Conservation (phyloP, 805 yeast species). For the Nakazawaea ishiwadae region DNA sequence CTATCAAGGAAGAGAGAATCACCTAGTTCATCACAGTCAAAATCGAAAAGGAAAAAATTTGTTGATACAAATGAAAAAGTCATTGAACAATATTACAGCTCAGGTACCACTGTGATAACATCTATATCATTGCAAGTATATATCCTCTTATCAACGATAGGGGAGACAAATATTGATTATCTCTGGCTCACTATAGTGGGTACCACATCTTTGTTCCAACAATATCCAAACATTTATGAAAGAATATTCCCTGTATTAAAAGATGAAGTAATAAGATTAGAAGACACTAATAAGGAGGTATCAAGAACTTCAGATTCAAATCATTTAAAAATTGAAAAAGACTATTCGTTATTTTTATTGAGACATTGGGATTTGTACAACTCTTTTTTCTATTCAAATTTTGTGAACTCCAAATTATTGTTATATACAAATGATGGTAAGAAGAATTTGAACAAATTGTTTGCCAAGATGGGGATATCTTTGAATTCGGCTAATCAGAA, state of each 20-base stretch:
- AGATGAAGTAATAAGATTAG: constrained; percentile 78
- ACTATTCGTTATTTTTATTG: constrained; percentile 78
- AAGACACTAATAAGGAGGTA: constrained; percentile 30
- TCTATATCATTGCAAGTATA: constrained; percentile 79
- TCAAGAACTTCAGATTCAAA: constrained; percentile 28
- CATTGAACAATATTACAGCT: constrained; percentile 73
- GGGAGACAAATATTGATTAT: constrained; percentile 65
- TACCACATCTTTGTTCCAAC: constrained; percentile 70
- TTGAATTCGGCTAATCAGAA: constrained; percentile 83
- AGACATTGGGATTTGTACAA: constrained; percentile 94
- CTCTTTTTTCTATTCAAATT: constrained; percentile 85
- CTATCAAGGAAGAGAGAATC: constrained; percentile 29
- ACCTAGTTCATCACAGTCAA: constrained; percentile 21
- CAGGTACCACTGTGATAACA: constrained; percentile 73
- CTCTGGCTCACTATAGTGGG: constrained; percentile 92
- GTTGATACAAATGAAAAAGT: constrained; percentile 44
- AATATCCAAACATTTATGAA: constrained; percentile 71
- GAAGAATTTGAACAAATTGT: constrained; percentile 79
- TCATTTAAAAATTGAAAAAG: constrained; percentile 64
- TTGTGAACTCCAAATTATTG: constrained; percentile 79
- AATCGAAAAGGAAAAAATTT: constrained; percentile 35
- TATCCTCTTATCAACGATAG: constrained; percentile 72
- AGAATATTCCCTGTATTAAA: constrained; percentile 66
- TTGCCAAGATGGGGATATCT: constrained; percentile 95
- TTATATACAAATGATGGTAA: constrained; percentile 92